Conservation (phyloP, 2,329 filamentous ascomycete genomes). For the Paramyrothecium sp. region DNA sequence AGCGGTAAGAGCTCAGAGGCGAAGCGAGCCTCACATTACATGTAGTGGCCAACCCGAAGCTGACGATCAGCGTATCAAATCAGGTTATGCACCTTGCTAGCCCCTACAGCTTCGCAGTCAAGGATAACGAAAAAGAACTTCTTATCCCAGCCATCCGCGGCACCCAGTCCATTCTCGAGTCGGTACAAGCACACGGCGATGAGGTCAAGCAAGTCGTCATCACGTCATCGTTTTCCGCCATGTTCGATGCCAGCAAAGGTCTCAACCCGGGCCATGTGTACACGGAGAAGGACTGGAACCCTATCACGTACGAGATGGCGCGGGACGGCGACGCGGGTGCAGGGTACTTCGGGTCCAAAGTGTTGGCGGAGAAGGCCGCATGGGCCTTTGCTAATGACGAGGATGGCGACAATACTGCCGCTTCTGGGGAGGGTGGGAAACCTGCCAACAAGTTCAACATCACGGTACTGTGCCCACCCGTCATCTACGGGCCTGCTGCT, state of each 20-base stretch:
- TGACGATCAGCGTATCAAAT: neutral
- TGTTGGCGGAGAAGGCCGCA: slow-evolving; percentile 65
- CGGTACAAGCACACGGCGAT: slow-evolving; percentile 40
- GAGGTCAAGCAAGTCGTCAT: slow-evolving; percentile 63
- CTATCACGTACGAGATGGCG: slow-evolving; percentile 22
- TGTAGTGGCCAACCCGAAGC: neutral
- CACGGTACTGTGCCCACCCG: neutral
- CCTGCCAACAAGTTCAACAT: slow-evolving; percentile 1
- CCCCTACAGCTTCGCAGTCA: slow-evolving; percentile 69
- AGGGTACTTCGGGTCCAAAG: slow-evolving; percentile 28
- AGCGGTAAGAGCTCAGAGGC: neutral
- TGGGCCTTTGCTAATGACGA: slow-evolving; percentile 44
- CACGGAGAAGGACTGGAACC: slow-evolving; percentile 22
- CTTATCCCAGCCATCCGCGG: slow-evolving; percentile 56
- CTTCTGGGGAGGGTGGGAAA: neutral
- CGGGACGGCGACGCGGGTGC: slow-evolving; percentile 9
- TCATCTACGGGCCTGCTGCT: neutral
- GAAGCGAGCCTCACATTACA: no score
- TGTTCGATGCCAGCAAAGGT: slow-evolving; percentile 37
- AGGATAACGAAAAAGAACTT: slow-evolving; percentile 44
- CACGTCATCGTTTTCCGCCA: slow-evolving; percentile 46
- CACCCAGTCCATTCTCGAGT: slow-evolving; percentile 46
- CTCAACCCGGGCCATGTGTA: slow-evolving; percentile 26
- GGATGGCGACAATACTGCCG: neutral
- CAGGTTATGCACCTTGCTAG: slow-evolving; percentile 75